These are phyloP conservation scores for Cercospora berteroae DNA, from an alignment of 2,329 filamentous ascomycete species.

Conservation along the genomic window DNA sequence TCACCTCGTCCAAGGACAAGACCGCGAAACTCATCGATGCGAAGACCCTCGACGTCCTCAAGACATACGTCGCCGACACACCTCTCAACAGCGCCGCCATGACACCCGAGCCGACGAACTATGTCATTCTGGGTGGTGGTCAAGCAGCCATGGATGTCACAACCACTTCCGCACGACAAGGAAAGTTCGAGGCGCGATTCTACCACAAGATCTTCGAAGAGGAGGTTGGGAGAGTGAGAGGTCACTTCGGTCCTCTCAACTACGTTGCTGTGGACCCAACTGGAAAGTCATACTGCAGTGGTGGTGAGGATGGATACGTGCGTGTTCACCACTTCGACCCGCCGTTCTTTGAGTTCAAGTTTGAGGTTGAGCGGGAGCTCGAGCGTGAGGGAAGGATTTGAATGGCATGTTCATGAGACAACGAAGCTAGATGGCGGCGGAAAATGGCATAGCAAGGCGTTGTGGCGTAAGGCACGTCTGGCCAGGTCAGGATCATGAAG, in stretches of 20 bases:
- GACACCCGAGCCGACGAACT: constrained; percentile 96
- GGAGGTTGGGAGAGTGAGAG: constrained; percentile 93
- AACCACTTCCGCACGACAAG: constrained; percentile 86
- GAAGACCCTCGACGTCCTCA: constrained; percentile 84
- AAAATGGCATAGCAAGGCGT: constrained; percentile 46
- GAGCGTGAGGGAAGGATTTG: constrained; percentile 28
- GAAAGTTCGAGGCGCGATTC: constrained; percentile 98
- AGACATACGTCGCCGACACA: constrained; percentile 88
- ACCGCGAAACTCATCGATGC: constrained; percentile 86
- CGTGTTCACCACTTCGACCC: constrained; percentile 98
- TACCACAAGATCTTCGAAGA: constrained; percentile 99
- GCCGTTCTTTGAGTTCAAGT: constrained; percentile 97
- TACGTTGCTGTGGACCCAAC: constrained; percentile 91
- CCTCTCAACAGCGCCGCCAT: constrained; percentile 95
- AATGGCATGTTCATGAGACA: constrained; percentile 18
- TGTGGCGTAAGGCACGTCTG: constrained; percentile 17
- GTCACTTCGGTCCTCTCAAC: constrained; percentile 96
- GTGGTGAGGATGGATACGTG: constrained; percentile 97
- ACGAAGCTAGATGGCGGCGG: constrained; percentile 16
- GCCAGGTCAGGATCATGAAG: background rate
- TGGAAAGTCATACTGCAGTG: constrained; percentile 88
- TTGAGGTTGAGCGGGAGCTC: constrained; percentile 91
- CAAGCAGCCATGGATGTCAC: constrained; percentile 99
- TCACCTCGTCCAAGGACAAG: constrained; percentile 98
- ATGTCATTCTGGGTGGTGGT: constrained; percentile 94